phyloP scores from a whole-genome alignment of 2,329 filamentous ascomycete genomes.

The Diaporthe citriasiana region DNA sequence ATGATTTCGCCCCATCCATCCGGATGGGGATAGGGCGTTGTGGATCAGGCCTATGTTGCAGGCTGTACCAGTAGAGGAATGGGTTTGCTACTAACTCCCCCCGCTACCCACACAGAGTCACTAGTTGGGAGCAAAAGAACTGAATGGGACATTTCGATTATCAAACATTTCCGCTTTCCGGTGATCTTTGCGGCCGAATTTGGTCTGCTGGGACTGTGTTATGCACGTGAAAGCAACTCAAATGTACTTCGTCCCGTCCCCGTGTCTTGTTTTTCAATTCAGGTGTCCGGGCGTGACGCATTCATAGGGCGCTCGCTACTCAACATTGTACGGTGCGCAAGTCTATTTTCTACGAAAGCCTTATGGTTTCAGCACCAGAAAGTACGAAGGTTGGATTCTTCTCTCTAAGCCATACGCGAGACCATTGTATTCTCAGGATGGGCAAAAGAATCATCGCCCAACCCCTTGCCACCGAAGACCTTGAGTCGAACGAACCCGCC shows the following conservation, averaged over 20 bases:
- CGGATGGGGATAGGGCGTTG: neutral
- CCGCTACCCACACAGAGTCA: neutral
- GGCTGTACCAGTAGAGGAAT: neutral
- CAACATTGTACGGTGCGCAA: neutral
- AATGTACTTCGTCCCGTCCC: neutral
- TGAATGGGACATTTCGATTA: slow-evolving; percentile 7
- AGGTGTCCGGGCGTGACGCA: neutral
- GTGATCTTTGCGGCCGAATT: neutral
- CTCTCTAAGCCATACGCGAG: neutral
- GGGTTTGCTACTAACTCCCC: neutral
- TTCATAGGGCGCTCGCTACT: neutral
- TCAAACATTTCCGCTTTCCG: neutral
- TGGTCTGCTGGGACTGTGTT: neutral
- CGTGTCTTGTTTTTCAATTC: neutral
- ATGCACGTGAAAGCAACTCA: neutral
- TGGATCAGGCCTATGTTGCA: neutral
- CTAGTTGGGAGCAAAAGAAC: neutral
- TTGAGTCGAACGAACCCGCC: neutral
- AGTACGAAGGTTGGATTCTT: neutral
- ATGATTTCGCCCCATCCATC: neutral
- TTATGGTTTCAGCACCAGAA: neutral
- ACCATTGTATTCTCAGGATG: no score
- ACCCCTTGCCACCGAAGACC: no score
- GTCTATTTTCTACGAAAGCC: neutral
- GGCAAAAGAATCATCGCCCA: no score